Base-by-base conservation (phyloP, 306 rosid species). In the Glycine soja region DNA sequence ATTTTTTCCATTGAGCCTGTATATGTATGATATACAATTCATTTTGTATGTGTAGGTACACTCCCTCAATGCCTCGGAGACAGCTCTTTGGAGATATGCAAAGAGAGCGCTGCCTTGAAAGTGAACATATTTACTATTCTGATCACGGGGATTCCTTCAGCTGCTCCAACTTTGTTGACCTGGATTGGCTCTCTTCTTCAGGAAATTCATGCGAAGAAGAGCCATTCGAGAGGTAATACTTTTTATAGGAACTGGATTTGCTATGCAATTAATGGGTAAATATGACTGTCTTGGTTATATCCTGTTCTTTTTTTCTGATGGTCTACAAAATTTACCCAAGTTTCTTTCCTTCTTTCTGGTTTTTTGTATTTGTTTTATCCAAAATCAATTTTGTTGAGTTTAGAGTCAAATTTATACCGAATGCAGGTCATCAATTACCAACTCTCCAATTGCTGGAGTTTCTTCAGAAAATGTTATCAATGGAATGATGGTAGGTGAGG, bases 171-270 rank as follows among this genome's bases (percentile, higher is more conserved):
- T 95, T 95, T 85, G 87, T 95, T 86, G 99, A 91, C 82, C 88
- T 93, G 82, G 99, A 95, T 74, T 90, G 99, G 98, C 82, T 95
- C 57, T 95, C 99, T 51, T 93, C 99, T 61, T 93, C 97, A 74
- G 99, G 91, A 54, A 95, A 95, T 82, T 91, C 98, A 46, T 93
- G 90, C 11, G 98, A 91, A 87, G 98, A 95, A 82, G 97, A 89
- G 77, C 88, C 84, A 38, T 92, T 51, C 1, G 97, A 95, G 84
- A 90, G 98, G 99, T 93, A 87, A 78, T 68, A 9, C 50, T 74
- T 73, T 83, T 53, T 18, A 45, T 13, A 13, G 69, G 10, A 63
- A 13, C 18, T 34, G 19, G 13, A 64, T 64, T 64, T 38, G 5
- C 48, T 14, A 14, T 36, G 47, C 46, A 34, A 64, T 34, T 34